phyloP scores from a whole-genome alignment of 1,139 yeast species.

The Candida frijolesensis region DNA sequence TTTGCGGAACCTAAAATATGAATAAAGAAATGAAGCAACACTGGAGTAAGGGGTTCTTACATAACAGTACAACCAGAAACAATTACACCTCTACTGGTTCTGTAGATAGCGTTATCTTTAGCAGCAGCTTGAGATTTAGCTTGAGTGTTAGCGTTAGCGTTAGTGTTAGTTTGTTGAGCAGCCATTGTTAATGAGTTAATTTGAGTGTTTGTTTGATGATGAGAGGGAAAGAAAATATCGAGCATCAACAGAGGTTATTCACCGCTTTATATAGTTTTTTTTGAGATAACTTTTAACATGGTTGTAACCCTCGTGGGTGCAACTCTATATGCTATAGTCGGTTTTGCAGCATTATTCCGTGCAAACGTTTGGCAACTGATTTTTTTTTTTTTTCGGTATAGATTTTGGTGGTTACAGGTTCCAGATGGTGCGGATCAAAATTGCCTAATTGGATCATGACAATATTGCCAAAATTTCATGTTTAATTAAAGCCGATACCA shows the following conservation, averaged over 20 bases:
- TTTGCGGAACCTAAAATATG: neutral
- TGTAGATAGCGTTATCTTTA: constrained; percentile 7
- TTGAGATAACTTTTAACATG: neutral
- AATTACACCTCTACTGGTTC: neutral
- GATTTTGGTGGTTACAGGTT: neutral
- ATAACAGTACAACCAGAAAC: constrained; percentile 9
- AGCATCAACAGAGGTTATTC: too few species aligned
- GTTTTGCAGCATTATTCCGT: neutral
- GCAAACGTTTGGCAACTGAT: neutral
- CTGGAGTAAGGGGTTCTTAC: neutral
- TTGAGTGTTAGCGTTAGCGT: constrained; percentile 1
- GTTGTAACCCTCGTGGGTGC: neutral
- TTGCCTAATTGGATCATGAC: neutral
- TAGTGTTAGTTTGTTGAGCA: constrained; percentile 10
- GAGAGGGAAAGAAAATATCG: neutral
- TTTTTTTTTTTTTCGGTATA: neutral
- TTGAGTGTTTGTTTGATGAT: constrained; percentile 1
- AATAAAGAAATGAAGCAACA: neutral
- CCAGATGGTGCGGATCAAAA: neutral
- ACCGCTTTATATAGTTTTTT: neutral
- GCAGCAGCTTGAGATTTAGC: constrained; percentile 7
- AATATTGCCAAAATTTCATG: neutral
- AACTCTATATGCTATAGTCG: neutral
- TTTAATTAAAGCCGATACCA: neutral
- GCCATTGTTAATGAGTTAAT: constrained; percentile 8